Conservation (phyloP, 192 early-diverging fungal species). For the Glomus cerebriforme region DNA sequence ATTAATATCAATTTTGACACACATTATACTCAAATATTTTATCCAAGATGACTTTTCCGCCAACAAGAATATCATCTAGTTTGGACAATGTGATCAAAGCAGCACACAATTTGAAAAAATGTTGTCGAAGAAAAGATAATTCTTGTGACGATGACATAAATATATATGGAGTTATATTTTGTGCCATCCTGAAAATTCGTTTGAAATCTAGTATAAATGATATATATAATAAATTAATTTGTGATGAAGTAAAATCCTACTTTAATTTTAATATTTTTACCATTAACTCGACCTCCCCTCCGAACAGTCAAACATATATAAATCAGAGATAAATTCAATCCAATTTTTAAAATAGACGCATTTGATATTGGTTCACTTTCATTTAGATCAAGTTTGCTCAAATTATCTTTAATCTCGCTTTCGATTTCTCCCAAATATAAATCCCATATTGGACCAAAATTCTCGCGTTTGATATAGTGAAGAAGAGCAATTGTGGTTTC, state of each 20-base stretch:
- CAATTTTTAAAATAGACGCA: slow-evolving; percentile 38
- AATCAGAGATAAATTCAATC: slow-evolving; percentile 45
- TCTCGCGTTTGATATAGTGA: slow-evolving; percentile 52
- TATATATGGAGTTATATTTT: slow-evolving; percentile 41
- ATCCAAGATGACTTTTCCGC: slow-evolving; percentile 46
- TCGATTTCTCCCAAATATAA: slow-evolving; percentile 47
- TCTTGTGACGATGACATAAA: slow-evolving; percentile 30
- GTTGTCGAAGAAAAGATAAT: slow-evolving; percentile 30
- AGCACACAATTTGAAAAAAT: slow-evolving; percentile 35
- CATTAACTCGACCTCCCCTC: slow-evolving; percentile 54
- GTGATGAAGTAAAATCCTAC: not conserved
- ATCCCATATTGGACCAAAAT: slow-evolving; percentile 49
- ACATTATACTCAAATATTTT: slow-evolving; percentile 53
- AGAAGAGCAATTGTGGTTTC: slow-evolving; percentile 54
- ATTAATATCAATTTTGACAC: not conserved
- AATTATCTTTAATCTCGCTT: slow-evolving; percentile 31
- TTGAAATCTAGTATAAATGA: slow-evolving; percentile 45
- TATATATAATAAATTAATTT: not conserved
- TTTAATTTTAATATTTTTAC: slow-evolving; percentile 22
- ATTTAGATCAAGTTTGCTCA: slow-evolving; percentile 8
- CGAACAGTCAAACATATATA: slow-evolving; percentile 53
- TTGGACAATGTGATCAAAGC: slow-evolving; percentile 35
- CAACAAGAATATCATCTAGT: slow-evolving; percentile 47
- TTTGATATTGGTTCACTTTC: slow-evolving; percentile 19
- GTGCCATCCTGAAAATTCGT: slow-evolving; percentile 42